Percentiles rank a stretch among this genome's conserved stretches.
Evolutionary conservation across 73 alveolate species (phyloP).

Genomic region (Paramecium sexaurelia): DNA sequence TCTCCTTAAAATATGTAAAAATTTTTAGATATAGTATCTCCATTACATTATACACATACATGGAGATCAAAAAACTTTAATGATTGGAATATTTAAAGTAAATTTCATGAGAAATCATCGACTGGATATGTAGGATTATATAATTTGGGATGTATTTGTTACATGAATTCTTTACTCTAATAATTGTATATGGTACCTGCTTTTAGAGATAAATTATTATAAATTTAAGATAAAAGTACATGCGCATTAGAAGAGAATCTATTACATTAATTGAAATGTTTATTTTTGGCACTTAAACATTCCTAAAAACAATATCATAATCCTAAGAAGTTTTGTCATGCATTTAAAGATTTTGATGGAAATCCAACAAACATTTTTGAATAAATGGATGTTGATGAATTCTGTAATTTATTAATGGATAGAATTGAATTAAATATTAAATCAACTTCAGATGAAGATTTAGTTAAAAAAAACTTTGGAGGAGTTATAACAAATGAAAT

Average conservation of each 20-base stretch:
- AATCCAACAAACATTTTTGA: conserved; percentile 78
- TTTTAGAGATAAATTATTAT: conserved; percentile 66
- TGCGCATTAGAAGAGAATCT: conserved; percentile 56
- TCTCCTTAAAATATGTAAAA: conserved; percentile 35
- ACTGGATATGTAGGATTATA: conserved; percentile 76
- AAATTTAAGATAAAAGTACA: conserved; percentile 18
- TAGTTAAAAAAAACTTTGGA: conserved; percentile 81
- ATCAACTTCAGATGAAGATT: conserved; percentile 79
- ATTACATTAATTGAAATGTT: conserved; percentile 53
- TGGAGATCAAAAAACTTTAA: conserved; percentile 62
- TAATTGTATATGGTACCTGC: conserved; percentile 57
- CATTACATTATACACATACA: neutral
- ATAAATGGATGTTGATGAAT: conserved; percentile 82
- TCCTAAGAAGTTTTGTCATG: conserved; percentile 89
- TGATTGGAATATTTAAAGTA: conserved; percentile 63
- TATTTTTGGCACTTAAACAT: conserved; percentile 64
- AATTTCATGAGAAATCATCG: conserved; percentile 66
- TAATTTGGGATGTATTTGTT: conserved; percentile 68
- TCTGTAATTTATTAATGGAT: conserved; percentile 79
- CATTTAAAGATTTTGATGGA: conserved; percentile 91
- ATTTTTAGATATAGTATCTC: conserved; percentile 6
- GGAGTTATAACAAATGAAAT: conserved; percentile 77
- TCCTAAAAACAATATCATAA: conserved; percentile 82
- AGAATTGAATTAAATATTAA: conserved; percentile 79
- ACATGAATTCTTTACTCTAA: conserved; percentile 60